These are phyloP conservation scores for Paspalum vaginatum DNA, from an alignment of 176 grass and related monocot species.

Conservation along the genomic window DNA sequence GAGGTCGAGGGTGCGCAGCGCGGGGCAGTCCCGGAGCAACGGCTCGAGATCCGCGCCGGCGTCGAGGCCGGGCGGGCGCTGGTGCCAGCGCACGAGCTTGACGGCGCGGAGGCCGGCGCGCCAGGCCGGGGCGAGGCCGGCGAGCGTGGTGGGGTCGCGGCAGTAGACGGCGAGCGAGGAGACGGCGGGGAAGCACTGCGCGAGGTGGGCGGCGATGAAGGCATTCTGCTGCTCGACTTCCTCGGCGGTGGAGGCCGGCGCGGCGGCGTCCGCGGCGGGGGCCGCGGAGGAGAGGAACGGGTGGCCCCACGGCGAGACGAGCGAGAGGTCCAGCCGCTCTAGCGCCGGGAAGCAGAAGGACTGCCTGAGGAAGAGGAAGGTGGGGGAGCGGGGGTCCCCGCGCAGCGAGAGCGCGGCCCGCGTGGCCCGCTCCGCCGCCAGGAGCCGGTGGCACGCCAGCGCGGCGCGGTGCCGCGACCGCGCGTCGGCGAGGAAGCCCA, in stretches of 20 bases:
- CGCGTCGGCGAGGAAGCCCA: conserved; percentile 52
- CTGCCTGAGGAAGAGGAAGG: conserved; percentile 35
- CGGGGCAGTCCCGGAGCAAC: conserved; percentile 52
- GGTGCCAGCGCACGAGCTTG: conserved; percentile 97
- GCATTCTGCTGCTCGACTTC: conserved; percentile 31
- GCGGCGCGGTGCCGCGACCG: conserved; percentile 62
- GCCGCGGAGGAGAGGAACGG: conserved; percentile 44
- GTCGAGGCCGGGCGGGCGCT: conserved; percentile 53
- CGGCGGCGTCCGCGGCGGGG: conserved; percentile 9
- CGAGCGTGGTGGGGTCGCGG: conserved; percentile 79
- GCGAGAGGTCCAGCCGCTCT: conserved; percentile 74
- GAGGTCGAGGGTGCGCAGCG: conserved; percentile 67
- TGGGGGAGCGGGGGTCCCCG: conserved; percentile 54
- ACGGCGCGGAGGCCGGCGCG: conserved; percentile 37
- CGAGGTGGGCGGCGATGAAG: conserved; percentile 48
- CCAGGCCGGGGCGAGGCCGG: conserved; percentile 63
- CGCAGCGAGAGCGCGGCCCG: conserved; percentile 70
- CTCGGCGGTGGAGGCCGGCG: not conserved
- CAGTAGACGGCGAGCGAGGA: conserved; percentile 68
- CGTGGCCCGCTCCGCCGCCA: conserved; percentile 65
- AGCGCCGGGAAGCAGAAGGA: conserved; percentile 78
- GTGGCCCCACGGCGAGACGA: conserved; percentile 90
- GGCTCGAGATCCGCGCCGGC: conserved; percentile 76
- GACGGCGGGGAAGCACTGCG: conserved; percentile 63
- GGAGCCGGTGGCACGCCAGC: conserved; percentile 56